Evolutionary conservation across 2,329 filamentous ascomycete species (phyloP).

Genomic region (Periconia digitata): DNA sequence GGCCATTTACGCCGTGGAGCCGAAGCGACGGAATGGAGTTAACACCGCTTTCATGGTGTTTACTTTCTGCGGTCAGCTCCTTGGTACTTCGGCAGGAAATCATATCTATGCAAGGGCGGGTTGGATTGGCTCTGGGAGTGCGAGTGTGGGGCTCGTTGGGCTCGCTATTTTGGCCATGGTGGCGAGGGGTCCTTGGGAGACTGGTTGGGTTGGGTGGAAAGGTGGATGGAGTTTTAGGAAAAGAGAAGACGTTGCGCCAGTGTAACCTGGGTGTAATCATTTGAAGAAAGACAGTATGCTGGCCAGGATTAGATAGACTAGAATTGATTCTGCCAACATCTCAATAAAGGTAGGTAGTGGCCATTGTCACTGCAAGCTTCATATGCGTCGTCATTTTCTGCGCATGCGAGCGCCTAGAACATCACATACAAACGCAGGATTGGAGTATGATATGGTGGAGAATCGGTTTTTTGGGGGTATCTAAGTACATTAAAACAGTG

Average conservation of each 20-base stretch:
- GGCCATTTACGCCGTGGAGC: slow-evolving; percentile 70
- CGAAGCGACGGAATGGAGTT: slow-evolving; percentile 70
- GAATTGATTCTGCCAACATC: too few species aligned
- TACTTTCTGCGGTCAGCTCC: slow-evolving; percentile 74
- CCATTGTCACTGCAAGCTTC: too few species aligned
- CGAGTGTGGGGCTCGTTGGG: slow-evolving; percentile 58
- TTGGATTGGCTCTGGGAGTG: slow-evolving; percentile 60
- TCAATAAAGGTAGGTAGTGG: too few species aligned
- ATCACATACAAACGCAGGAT: neutral
- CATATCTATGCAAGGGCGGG: slow-evolving; percentile 58
- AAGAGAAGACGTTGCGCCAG: slow-evolving; percentile 3
- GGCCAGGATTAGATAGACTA: too few species aligned
- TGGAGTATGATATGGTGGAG: too few species aligned
- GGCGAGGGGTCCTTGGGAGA: slow-evolving; percentile 58
- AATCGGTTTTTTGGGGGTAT: too few species aligned
- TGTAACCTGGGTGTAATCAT: too few species aligned
- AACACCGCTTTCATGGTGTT: slow-evolving; percentile 83
- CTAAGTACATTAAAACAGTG: too few species aligned
- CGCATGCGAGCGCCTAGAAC: too few species aligned
- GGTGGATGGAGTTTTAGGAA: slow-evolving; percentile 58
- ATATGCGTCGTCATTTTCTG: too few species aligned
- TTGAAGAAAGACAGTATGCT: too few species aligned
- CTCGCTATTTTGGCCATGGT: slow-evolving; percentile 51
- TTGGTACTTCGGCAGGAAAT: slow-evolving; percentile 60
- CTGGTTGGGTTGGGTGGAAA: slow-evolving; percentile 61